These are phyloP conservation scores for Elsinoe perseae DNA, from an alignment of 2,329 filamentous ascomycete species.

Conservation along the genomic window DNA sequence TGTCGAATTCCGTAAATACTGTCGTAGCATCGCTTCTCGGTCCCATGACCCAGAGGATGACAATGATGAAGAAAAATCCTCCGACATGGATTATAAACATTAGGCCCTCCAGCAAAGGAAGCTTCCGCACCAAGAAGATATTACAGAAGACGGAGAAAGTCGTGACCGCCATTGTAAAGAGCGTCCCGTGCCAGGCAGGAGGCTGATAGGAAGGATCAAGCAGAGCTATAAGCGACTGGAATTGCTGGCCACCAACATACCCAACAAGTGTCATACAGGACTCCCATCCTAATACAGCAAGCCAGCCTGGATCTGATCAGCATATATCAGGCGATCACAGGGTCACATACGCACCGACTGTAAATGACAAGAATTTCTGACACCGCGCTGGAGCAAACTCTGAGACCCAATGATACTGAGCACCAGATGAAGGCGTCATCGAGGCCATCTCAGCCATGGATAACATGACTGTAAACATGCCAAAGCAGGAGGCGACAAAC, in stretches of 20 bases:
- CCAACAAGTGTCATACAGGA: conserved; percentile 23
- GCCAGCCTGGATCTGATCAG: conserved; percentile 32
- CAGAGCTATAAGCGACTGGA: conserved; percentile 12
- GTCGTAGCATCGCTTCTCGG: conserved; percentile 34
- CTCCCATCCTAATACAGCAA: conserved; percentile 36
- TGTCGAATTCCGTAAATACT: conserved; percentile 43
- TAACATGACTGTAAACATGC: conserved; percentile 29
- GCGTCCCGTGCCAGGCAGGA: conserved; percentile 23
- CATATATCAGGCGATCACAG: neutral
- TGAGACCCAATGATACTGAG: conserved; percentile 32
- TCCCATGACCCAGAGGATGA: conserved; percentile 34
- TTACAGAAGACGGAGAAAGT: conserved; percentile 33
- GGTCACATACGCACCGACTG: conserved; percentile 21
- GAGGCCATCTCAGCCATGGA: conserved; percentile 29
- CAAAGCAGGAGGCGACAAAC: conserved; percentile 29
- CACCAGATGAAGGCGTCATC: conserved; percentile 34
- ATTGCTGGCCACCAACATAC: conserved; percentile 16
- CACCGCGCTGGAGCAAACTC: conserved; percentile 30
- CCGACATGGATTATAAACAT: conserved; percentile 26
- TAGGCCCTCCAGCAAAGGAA: conserved; percentile 21
- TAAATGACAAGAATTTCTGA: conserved; percentile 31
- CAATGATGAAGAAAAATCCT: conserved; percentile 21
- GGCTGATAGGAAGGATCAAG: conserved; percentile 16
- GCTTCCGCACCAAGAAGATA: conserved; percentile 21
- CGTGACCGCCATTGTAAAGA: conserved; percentile 22